Conservation (phyloP, 441 rosid genomes). For the Mallotus japonicus region DNA sequence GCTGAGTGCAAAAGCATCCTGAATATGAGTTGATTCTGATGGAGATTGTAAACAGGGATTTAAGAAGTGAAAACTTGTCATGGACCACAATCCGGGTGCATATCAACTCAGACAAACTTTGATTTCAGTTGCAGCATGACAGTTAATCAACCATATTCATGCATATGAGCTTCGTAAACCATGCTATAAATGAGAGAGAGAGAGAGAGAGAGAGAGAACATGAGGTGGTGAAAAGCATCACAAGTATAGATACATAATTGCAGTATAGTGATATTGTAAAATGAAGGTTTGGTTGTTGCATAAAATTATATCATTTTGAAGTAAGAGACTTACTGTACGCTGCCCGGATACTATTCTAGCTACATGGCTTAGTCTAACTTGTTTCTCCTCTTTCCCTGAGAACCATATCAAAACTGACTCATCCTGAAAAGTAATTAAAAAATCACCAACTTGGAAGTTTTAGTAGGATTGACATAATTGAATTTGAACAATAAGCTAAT, state of each 20-base stretch:
- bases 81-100: not conserved
- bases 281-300: not conserved
- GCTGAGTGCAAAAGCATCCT: not conserved
- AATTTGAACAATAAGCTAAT: no score
- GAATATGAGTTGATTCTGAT: not conserved
- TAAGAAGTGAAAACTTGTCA: not conserved
- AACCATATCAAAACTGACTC: constrained; percentile 96
- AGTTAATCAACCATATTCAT: not conserved
- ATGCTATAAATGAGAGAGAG: not conserved
- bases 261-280: not conserved
- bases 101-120: not conserved
- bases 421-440: constrained; percentile 58
- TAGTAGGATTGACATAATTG: constrained; percentile 10
- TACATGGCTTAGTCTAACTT: constrained; percentile 85
- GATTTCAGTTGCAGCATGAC: not conserved
- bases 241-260: not conserved
- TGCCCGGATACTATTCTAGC: constrained; percentile 94
- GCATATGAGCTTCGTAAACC: not conserved
- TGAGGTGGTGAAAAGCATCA: not conserved
- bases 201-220: not conserved
- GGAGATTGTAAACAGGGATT: not conserved
- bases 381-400: constrained; percentile 93
- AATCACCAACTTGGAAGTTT: constrained; percentile 17
- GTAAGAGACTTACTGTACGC: constrained; percentile 76
- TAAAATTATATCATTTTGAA: constrained; percentile 7